These are phyloP conservation scores for Aspergillus texensis DNA, from an alignment of 2,329 filamentous ascomycete genomes.

Conservation along the genomic window DNA sequence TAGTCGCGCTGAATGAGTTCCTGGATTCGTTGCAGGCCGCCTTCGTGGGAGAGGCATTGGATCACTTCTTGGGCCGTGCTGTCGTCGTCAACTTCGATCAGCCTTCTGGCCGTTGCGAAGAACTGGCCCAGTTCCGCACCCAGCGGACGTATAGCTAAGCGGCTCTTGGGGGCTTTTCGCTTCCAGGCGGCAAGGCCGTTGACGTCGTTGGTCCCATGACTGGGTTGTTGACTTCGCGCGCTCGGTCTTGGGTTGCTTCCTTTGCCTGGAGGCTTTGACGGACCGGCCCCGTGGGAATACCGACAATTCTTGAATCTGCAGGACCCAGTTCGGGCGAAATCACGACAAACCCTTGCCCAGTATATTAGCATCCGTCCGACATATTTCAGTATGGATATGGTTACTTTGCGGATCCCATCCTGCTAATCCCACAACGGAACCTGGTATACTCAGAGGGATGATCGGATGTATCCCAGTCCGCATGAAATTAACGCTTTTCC, in stretches of 20 bases:
- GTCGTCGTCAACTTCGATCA: slow-evolving; percentile 26
- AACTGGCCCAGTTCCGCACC: slow-evolving; percentile 16
- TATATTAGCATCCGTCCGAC: background rate
- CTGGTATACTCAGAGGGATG: background rate
- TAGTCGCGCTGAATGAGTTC: slow-evolving; percentile 22
- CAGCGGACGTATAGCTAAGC: background rate
- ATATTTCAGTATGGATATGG: background rate
- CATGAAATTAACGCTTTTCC: background rate
- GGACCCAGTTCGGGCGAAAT: background rate
- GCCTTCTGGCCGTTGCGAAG: slow-evolving; percentile 27
- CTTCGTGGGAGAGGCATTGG: slow-evolving; percentile 30
- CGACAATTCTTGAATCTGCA: background rate
- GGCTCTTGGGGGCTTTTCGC: background rate
- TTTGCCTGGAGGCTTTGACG: background rate
- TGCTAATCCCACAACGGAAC: background rate
- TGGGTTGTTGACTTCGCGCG: background rate
- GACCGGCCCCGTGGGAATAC: background rate
- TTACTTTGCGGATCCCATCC: background rate
- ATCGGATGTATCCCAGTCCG: background rate
- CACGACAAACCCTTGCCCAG: background rate
- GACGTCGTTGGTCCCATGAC: background rate
- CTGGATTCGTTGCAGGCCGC: slow-evolving; percentile 32
- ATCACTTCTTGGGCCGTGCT: slow-evolving; percentile 32
- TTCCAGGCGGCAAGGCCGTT: slow-evolving; percentile 13
- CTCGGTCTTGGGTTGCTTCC: background rate